Evolutionary conservation across 2,329 filamentous ascomycete genomes (phyloP), one percentile per base, ranked within the genome.

Genomic region (Colletotrichum zoysiae): DNA sequence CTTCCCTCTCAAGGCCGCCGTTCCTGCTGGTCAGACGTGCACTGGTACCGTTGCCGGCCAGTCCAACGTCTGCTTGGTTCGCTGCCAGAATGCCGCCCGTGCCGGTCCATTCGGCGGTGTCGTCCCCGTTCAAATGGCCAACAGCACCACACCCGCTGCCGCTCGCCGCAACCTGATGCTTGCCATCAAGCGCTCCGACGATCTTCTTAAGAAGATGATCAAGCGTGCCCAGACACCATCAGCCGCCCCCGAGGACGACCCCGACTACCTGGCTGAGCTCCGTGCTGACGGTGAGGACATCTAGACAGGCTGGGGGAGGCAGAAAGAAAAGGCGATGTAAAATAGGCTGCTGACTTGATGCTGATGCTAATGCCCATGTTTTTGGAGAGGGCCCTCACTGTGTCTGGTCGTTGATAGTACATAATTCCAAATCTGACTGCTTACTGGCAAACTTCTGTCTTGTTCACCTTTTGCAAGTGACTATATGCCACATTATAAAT

Each of bases 21-120:
- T 91, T 73, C 87, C 89, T 0, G 85, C 84, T 50, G 80, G 82
- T 72, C 86, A 88, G 81, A 76, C 81, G 57, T 92, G 90, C 81
- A 90, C 87, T 18, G 90, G 90, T 58, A 88, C 84, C 44, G 86
- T 89, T 6, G 89, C 87, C 16, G 89, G 88, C 50, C 84, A 89
- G 80, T 78, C 82, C 46, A 88, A 88, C 75, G 84, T 90, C 75
- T 91, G 90, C 81, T 86, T 91, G 75, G 88, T 92, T 61, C 85
- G 88, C 35, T 91, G 89, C 81, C 81, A 89, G 82, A 91, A 91
- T 79, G 84, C 82, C 1, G 89, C 89, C 44, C 81, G 84, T 65
- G 88, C 88, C 48, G 89, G 89, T 18, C 89, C 89, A 40, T 91
- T 91, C 76, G 89, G 90, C 65, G 88, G 88, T 58, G 87, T 88